Percentiles rank a stretch among this genome's conserved stretches.
Conservation (phyloP, 2,329 filamentous ascomycete species). For the Colletotrichum trifolii region DNA sequence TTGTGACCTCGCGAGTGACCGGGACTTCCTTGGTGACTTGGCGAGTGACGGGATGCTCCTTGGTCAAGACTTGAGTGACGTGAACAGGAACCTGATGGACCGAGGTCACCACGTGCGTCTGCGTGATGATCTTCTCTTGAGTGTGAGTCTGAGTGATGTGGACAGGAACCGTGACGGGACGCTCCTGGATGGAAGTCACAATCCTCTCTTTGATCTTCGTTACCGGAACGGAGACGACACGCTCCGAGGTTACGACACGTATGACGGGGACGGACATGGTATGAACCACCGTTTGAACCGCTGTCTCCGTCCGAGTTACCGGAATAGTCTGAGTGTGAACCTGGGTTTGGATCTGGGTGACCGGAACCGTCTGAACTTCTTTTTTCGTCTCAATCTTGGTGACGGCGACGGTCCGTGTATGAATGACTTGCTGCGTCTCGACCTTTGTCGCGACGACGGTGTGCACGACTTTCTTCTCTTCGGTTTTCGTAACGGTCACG, state of each 20-base stretch:
- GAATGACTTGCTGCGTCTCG: conserved; percentile 17
- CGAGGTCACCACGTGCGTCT: conserved; percentile 18
- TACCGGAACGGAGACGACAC: conserved; percentile 6
- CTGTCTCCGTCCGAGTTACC: conserved; percentile 8
- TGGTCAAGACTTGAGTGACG: conserved; percentile 10
- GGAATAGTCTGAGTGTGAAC: conserved; percentile 18
- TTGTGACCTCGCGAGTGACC: conserved; percentile 13
- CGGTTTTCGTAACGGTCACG: conserved; percentile 17
- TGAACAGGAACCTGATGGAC: conserved; percentile 8
- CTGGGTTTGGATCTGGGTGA: conserved; percentile 15
- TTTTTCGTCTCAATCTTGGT: conserved; percentile 8
- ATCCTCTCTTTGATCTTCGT: conserved; percentile 8
- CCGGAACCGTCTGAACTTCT: conserved; percentile 15
- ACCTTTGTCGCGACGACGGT: conserved; percentile 13
- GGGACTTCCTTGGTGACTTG: conserved; percentile 2
- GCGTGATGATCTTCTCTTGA: conserved; percentile 13
- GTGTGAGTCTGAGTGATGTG: conserved; percentile 15
- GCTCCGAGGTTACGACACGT: conserved; percentile 21
- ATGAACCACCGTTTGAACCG: conserved; percentile 13
- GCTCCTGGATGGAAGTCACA: conserved; percentile 13
- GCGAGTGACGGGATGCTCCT: conserved; percentile 9
- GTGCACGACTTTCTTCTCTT: conserved; percentile 23
- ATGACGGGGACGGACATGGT: conserved; percentile 19
- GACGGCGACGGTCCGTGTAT: conserved; percentile 10
- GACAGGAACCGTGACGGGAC: conserved; percentile 9